These are phyloP conservation scores for Basipetospora chlamydospora DNA, from an alignment of 2,329 filamentous ascomycete genomes.

Conservation along the genomic window DNA sequence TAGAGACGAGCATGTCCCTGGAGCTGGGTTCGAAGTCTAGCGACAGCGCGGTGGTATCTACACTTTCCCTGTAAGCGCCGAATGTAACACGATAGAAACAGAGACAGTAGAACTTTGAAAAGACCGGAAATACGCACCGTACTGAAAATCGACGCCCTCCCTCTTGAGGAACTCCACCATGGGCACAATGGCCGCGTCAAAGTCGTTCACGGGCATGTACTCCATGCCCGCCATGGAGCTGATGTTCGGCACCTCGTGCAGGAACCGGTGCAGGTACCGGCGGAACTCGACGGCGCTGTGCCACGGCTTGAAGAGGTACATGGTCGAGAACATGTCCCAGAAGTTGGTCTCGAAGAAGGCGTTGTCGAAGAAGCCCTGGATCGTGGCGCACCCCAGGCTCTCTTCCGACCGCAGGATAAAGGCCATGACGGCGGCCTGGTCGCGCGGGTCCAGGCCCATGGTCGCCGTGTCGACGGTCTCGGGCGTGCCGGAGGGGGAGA, in stretches of 20 bases:
- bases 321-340: slow-evolving; percentile 21
- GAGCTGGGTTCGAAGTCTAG: background rate
- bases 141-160: slow-evolving; percentile 17
- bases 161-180: slow-evolving; percentile 16
- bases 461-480: slow-evolving; percentile 4
- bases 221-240: slow-evolving; percentile 17
- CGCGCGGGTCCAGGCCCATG: slow-evolving; percentile 6
- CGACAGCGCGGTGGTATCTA: slow-evolving; percentile 3
- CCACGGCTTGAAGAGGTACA: slow-evolving; percentile 21
- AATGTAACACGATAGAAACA: no score
- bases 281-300: slow-evolving; percentile 21
- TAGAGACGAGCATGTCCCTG: slow-evolving; percentile 1
- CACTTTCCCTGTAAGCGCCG: background rate
- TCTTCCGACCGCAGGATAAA: slow-evolving; percentile 16
- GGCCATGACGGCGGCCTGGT: slow-evolving; percentile 13
- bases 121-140: slow-evolving; percentile 6
- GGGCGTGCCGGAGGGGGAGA: slow-evolving; percentile 1
- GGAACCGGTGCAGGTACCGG: slow-evolving; percentile 19
- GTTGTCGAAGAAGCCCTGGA: slow-evolving; percentile 9
- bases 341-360: slow-evolving; percentile 21
- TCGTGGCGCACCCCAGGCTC: slow-evolving; percentile 16
- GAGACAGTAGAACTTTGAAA: background rate
- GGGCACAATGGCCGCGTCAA: slow-evolving; percentile 19
- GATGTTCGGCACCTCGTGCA: slow-evolving; percentile 17
- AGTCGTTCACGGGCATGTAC: slow-evolving; percentile 16